Evolutionary conservation across 164 flowering plant species (phyloP).

Genomic region (Magnolia kwangsiensis): DNA sequence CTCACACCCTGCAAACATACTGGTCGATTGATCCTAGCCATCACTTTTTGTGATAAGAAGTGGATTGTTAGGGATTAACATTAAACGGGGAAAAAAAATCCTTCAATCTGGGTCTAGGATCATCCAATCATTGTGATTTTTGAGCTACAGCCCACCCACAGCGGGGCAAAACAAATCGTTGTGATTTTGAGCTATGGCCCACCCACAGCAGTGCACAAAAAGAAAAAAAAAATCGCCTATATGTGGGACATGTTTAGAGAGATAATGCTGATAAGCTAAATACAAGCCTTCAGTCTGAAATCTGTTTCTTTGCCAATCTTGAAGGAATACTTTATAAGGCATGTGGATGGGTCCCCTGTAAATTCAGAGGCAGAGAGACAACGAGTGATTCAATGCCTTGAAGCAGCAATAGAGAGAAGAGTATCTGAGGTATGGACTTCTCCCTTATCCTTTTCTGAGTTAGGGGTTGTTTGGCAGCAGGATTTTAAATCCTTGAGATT

Average conservation of each 20-base stretch:
- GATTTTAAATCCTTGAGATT: no score
- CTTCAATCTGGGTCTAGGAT: not conserved
- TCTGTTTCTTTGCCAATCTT: conserved; percentile 8
- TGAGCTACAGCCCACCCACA: no score
- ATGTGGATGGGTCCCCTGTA: conserved; percentile 73
- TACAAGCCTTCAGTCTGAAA: not conserved
- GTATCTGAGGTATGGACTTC: conserved; percentile 69
- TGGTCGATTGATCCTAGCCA: not conserved
- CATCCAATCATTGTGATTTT: not conserved
- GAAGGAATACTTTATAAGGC: conserved; percentile 78
- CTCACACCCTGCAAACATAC: not conserved
- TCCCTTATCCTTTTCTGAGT: not conserved
- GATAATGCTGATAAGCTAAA: not conserved
- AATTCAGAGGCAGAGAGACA: conserved; percentile 80
- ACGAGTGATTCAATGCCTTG: conserved; percentile 73
- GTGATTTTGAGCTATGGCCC: not conserved
- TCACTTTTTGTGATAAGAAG: not conserved
- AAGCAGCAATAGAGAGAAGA: conserved; percentile 94
- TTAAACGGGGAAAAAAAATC: not conserved
- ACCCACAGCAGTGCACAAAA: not conserved
- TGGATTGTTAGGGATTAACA: not conserved
- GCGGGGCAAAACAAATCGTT: no score
- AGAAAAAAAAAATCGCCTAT: not conserved
- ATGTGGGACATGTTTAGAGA: not conserved
- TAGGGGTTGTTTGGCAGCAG: no score